phyloP scores from a whole-genome alignment of 2,329 filamentous ascomycete species.

The Verticillium zaregamsianum region DNA sequence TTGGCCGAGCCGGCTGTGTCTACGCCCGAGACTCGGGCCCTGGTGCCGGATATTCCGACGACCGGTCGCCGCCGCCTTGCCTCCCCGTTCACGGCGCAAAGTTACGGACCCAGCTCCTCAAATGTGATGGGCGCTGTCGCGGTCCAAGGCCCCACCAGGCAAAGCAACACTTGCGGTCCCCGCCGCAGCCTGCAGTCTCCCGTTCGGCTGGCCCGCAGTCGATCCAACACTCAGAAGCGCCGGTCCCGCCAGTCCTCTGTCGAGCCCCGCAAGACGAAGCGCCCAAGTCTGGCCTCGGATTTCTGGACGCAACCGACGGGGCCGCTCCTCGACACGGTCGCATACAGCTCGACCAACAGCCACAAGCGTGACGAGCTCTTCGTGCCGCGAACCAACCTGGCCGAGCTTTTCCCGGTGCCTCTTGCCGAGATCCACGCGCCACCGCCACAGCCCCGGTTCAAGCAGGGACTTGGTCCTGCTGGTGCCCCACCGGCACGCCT shows the following conservation, averaged over 20 bases:
- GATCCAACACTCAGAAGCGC: slow-evolving; percentile 52
- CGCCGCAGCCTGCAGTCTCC: slow-evolving; percentile 50
- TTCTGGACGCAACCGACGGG: slow-evolving; percentile 45
- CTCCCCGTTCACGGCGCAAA: slow-evolving; percentile 53
- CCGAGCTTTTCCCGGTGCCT: slow-evolving; percentile 29
- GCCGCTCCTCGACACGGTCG: slow-evolving; percentile 16
- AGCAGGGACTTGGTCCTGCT: slow-evolving; percentile 18
- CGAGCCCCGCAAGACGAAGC: slow-evolving; percentile 45
- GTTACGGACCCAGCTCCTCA: slow-evolving; percentile 60
- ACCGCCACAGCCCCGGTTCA: not conserved
- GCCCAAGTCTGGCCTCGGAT: slow-evolving; percentile 51
- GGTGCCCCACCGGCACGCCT: slow-evolving; percentile 42
- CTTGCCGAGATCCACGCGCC: not conserved
- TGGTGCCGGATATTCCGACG: slow-evolving; percentile 13
- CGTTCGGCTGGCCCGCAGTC: slow-evolving; percentile 44
- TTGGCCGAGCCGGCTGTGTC: slow-evolving; percentile 13
- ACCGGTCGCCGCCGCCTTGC: slow-evolving; percentile 36
- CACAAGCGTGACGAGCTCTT: slow-evolving; percentile 31
- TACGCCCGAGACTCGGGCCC: not conserved
- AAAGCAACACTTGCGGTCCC: slow-evolving; percentile 45
- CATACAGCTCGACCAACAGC: slow-evolving; percentile 29
- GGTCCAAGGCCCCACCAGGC: slow-evolving; percentile 28
- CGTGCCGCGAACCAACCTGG: slow-evolving; percentile 36
- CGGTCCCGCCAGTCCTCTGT: slow-evolving; percentile 40
- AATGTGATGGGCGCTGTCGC: slow-evolving; percentile 38